Conservation (phyloP, 2,329 filamentous ascomycete species). For the Stemphylium lycopersici region DNA sequence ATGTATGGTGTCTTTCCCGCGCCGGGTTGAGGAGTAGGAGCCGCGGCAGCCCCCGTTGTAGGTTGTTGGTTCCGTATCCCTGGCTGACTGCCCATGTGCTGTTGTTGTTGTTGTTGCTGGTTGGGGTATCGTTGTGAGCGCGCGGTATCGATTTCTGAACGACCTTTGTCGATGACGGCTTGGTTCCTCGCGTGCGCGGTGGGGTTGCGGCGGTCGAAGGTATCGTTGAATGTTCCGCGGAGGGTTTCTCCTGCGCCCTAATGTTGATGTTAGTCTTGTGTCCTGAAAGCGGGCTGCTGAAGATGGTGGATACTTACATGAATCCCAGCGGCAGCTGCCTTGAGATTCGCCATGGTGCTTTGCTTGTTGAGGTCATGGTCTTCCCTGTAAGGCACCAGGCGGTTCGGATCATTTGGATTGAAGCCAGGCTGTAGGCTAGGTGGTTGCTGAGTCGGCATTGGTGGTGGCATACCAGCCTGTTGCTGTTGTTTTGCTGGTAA, state of each 20-base stretch:
- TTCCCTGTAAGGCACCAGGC: slow-evolving; percentile 29
- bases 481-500: slow-evolving; percentile 14
- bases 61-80: slow-evolving; percentile 2
- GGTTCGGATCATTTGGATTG: slow-evolving; percentile 18
- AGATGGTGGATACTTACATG: slow-evolving; percentile 33
- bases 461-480: slow-evolving; percentile 21
- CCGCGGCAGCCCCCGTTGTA: background rate
- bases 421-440: slow-evolving; percentile 7
- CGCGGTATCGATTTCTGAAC: slow-evolving; percentile 40
- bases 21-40: background rate
- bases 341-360: slow-evolving; percentile 42
- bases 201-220: slow-evolving; percentile 40
- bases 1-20: slow-evolving; percentile 20
- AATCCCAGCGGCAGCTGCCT: slow-evolving; percentile 44
- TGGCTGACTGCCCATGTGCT: slow-evolving; percentile 3
- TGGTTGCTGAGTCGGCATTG: slow-evolving; percentile 3
- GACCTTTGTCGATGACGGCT: slow-evolving; percentile 39
- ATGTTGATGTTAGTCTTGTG: slow-evolving; percentile 5
- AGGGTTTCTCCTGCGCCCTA: slow-evolving; percentile 47
- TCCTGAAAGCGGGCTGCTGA: background rate
- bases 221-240: slow-evolving; percentile 43
- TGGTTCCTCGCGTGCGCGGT: slow-evolving; percentile 42
- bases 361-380: slow-evolving; percentile 34
- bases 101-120: slow-evolving; percentile 6
- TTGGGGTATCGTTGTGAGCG: slow-evolving; percentile 12